Evolutionary conservation across 106 monocot genomes (phyloP), one percentile per base, ranked within the genome.

Genomic region (Allium fistulosum): DNA sequence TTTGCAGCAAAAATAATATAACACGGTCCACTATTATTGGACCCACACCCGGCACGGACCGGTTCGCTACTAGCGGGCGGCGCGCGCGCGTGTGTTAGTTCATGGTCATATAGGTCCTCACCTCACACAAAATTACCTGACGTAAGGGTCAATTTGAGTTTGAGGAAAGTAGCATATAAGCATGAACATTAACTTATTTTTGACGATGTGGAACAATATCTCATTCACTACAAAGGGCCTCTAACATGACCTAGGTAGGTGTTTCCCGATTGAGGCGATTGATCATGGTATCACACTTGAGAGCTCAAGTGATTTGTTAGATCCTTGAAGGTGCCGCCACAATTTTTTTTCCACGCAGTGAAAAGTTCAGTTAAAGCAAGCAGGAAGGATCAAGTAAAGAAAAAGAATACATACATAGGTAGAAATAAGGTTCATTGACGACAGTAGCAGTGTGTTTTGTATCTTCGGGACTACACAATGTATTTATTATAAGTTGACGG

Each of bases 251-350:
- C 22, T 22, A 37, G 92, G 82, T 11, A 82, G 53, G 26, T 26
- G 37, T 53, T 66, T 93, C 9, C 85, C 79, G 74, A 75, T 85
- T 49, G 92, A 85, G 47, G 87, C 85, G 9, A 58, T 60, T 1
- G 75, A 72, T 51, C 74, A 57, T 53, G 81, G 75, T 15, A 57
- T 85, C 12, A 17, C 48, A n/a, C 80, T 90, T 50, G 46, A 57
- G 18, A 77, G 80, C 65, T 82, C 82, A 6, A 55, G 52, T 0
- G 78, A 90, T 63, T 53, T 90, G 17, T 73, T 90, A 70, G 80
- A 85, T 65, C 65, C 65, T 18, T 65, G 16, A 85, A 82, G 79
- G 82, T 71, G 8, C 68, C 71, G 10, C 63, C 77, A 10, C 68
- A 72, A 68, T 15, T 64, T 16, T 48, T 64, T 48, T 5, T 16